Percentiles rank a stretch among this genome's conserved stretches.
Conservation (phyloP, 768 basidiomycete species). For the Macrolepiota albuminosa region DNA sequence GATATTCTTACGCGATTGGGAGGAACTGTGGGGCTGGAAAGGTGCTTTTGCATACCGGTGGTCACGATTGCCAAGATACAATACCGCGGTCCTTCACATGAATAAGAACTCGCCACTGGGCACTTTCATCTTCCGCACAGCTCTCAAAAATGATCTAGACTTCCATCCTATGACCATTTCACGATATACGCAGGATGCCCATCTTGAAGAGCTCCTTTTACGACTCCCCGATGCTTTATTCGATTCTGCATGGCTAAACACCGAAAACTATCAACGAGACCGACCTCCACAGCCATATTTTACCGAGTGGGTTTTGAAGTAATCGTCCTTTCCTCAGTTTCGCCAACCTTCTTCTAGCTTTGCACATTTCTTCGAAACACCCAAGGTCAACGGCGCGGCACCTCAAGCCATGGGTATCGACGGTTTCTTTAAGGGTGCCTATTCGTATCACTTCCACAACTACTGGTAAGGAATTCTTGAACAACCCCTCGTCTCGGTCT, state of each 20-base stretch:
- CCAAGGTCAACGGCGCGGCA: conserved; percentile 64
- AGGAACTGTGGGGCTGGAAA: conserved; percentile 95
- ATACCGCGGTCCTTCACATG: conserved; percentile 93
- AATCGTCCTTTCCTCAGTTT: not conserved
- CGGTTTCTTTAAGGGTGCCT: conserved; percentile 95
- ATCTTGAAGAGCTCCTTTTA: conserved; percentile 76
- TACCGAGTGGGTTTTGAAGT: conserved; percentile 52
- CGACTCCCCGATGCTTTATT: conserved; percentile 94
- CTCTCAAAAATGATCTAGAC: conserved; percentile 88
- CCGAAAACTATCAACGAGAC: conserved; percentile 86
- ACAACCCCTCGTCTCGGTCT: not conserved
- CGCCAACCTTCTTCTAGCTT: conserved; percentile 47
- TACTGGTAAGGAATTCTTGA: conserved; percentile 55
- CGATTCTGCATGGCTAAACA: conserved; percentile 95
- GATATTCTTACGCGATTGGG: conserved; percentile 95
- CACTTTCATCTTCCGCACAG: conserved; percentile 90
- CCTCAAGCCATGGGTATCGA: conserved; percentile 88
- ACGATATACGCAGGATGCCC: conserved; percentile 85
- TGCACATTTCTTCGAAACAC: conserved; percentile 84
- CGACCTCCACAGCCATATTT: conserved; percentile 95
- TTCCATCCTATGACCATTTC: conserved; percentile 98
- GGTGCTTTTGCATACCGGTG: conserved; percentile 97
- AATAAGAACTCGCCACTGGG: conserved; percentile 92
- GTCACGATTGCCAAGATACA: conserved; percentile 90
- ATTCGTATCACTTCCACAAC: conserved; percentile 95